phyloP scores from a whole-genome alignment of 164 flowering plant species.

The Protea cynaroides region DNA sequence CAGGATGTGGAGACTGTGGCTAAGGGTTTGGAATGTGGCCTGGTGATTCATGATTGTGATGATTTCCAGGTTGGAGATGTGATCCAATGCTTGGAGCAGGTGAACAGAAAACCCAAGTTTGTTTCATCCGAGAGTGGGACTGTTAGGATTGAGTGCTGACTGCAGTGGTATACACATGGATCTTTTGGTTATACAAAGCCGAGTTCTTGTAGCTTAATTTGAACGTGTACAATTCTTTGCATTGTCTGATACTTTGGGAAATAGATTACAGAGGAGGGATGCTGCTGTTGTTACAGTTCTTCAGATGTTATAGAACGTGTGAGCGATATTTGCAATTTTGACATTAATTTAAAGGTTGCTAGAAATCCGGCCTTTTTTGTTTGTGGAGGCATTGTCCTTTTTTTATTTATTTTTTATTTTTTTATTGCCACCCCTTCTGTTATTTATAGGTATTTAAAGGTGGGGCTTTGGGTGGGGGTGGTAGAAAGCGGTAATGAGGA shows the following conservation, averaged over 20 bases:
- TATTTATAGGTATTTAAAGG: too few species aligned
- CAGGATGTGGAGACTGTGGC: conserved; percentile 78
- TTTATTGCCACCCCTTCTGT: too few species aligned
- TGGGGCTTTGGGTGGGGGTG: too few species aligned
- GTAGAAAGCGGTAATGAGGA: neutral
- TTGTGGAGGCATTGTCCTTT: too few species aligned
- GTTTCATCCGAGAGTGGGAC: conserved; percentile 81
- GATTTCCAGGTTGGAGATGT: conserved; percentile 77
- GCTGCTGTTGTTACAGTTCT: neutral
- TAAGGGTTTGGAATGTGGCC: conserved; percentile 88
- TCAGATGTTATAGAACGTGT: neutral
- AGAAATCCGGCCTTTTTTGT: too few species aligned
- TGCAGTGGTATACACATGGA: neutral
- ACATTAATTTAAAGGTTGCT: neutral
- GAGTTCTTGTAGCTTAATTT: neutral
- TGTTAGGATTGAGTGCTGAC: conserved; percentile 79
- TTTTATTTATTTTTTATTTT: too few species aligned
- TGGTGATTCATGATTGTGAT: conserved; percentile 51
- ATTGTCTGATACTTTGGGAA: neutral
- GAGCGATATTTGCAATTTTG: neutral
- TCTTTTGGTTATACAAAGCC: neutral
- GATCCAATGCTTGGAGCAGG: conserved; percentile 77
- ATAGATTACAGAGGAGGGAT: neutral
- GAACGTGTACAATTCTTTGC: neutral
- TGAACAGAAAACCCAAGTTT: conserved; percentile 77